Percentiles rank a stretch among this genome's conserved stretches.
phyloP scores from a whole-genome alignment of 768 basidiomycete species.

The Thelephora ganbajun region DNA sequence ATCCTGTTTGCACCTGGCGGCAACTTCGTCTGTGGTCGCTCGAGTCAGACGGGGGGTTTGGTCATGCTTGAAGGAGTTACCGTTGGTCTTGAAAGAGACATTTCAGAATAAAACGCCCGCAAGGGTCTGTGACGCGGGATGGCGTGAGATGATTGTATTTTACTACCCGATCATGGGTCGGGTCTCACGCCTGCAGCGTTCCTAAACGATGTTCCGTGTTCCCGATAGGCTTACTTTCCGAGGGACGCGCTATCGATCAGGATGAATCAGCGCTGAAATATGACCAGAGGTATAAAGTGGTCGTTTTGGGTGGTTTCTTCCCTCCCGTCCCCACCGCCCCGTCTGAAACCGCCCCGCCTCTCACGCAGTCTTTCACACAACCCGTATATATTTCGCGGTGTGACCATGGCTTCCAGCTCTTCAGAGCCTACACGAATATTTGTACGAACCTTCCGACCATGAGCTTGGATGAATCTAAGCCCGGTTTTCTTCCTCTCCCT shows the following conservation, averaged over 20 bases:
- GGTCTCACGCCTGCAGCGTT: no score
- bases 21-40: conserved; percentile 50
- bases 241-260: no score
- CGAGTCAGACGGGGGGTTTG: background rate
- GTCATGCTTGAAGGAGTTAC: conserved; percentile 24
- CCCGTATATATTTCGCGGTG: no score
- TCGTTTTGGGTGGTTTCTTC: no score
- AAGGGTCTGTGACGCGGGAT: background rate
- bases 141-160: background rate
- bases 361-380: no score
- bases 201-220: no score
- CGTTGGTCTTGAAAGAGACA: conserved; percentile 61
- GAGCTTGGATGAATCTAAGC: background rate
- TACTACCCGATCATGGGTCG: no score
- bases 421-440: background rate
- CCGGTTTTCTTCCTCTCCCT: conserved; percentile 8
- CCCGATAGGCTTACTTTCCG: no score
- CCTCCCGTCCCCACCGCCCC: no score
- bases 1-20: conserved; percentile 87
- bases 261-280: no score
- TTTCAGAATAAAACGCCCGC: conserved; percentile 13
- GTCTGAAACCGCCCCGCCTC: no score
- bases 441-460: background rate
- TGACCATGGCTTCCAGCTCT: background rate
- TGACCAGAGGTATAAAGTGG: no score